Conservation (phyloP, 805 yeast genomes). For the Kluyveromyces siamensis region DNA sequence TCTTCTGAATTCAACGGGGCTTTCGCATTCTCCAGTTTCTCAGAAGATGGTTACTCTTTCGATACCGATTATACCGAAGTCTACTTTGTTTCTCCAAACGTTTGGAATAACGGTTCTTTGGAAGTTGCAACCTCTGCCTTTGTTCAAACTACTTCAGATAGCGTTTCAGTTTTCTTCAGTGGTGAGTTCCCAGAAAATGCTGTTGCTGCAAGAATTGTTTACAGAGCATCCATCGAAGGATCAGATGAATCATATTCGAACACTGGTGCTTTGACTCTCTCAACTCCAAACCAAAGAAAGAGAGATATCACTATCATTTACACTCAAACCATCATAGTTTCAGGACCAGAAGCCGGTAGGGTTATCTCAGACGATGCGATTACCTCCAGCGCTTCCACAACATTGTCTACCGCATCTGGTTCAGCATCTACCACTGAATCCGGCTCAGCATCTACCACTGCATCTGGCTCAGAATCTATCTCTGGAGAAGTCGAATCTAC, state of each 20-base stretch:
- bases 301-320: constrained; percentile 2
- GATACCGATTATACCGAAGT: constrained; percentile 29
- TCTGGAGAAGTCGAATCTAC: neutral
- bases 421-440: neutral
- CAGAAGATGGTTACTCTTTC: constrained; percentile 46
- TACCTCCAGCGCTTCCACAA: constrained; percentile 1
- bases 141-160: neutral
- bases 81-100: constrained; percentile 1
- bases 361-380: neutral
- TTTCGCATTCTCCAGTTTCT: constrained; percentile 42
- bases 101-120: constrained; percentile 3
- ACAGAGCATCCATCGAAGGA: constrained; percentile 1
- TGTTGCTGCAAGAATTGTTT: neutral
- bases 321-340: constrained; percentile 1
- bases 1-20: constrained; percentile 38
- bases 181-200: constrained; percentile 1
- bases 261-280: constrained; percentile 1
- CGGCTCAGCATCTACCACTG: neutral
- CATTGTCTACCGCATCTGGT: constrained; percentile 1
- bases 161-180: neutral
- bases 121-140: neutral
- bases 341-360: constrained; percentile 4
- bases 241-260: constrained; percentile 2
- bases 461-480: neutral
- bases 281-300: constrained; percentile 3